These are phyloP conservation scores for Nakazawaea anatomiae DNA, from an alignment of 805 yeast genomes.

Conservation along the genomic window DNA sequence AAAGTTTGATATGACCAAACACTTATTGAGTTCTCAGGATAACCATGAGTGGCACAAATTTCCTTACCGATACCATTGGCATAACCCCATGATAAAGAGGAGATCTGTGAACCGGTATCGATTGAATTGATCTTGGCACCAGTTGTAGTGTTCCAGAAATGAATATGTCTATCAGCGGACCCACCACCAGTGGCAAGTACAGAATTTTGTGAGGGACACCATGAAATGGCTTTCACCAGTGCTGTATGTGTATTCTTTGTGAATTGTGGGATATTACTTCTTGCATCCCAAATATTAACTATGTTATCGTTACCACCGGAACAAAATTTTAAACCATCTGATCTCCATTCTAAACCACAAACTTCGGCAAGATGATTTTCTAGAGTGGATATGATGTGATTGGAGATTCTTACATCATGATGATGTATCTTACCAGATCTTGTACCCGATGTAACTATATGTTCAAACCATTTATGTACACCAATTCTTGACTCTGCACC, in stretches of 20 bases:
- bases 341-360: constrained; percentile 84
- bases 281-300: constrained; percentile 89
- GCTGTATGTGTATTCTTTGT: constrained; percentile 80
- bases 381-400: constrained; percentile 60
- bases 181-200: constrained; percentile 97
- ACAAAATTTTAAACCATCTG: constrained; percentile 80
- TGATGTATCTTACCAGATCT: constrained; percentile 78
- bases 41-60: constrained; percentile 91
- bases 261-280: constrained; percentile 62
- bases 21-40: constrained; percentile 78
- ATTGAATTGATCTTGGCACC: constrained; percentile 83
- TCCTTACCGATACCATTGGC: constrained; percentile 69
- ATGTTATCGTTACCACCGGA: constrained; percentile 94
- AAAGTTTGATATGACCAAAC: constrained; percentile 82
- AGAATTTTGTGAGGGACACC: constrained; percentile 86
- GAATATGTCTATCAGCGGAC: constrained; percentile 78
- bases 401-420: constrained; percentile 83
- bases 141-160: constrained; percentile 92
- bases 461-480: constrained; percentile 79
- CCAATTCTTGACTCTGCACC: constrained; percentile 76
- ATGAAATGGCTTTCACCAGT: constrained; percentile 90
- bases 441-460: constrained; percentile 80
- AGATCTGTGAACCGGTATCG: constrained; percentile 90
- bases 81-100: constrained; percentile 90
- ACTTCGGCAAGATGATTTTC: constrained; percentile 80